phyloP scores from a whole-genome alignment of 148 eudicot species.

The Camellia sinensis region DNA sequence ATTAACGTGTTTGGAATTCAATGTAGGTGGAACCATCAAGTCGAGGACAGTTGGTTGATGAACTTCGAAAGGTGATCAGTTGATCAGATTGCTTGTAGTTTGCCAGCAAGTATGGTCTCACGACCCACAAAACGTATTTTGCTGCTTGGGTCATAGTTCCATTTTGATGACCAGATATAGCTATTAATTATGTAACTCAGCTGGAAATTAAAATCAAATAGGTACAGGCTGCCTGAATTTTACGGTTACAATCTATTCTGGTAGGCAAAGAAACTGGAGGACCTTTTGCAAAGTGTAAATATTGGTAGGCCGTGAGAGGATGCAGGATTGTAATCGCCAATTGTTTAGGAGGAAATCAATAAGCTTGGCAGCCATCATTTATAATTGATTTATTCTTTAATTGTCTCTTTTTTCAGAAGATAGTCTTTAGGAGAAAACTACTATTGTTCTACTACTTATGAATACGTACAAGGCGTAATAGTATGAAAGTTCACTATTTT shows the following conservation, averaged over 20 bases:
- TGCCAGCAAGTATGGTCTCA: not conserved
- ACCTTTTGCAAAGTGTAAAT: slow-evolving; percentile 19
- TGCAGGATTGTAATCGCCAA: not conserved
- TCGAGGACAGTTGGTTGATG: slow-evolving; percentile 50
- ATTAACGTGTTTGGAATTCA: not conserved
- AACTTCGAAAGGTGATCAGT: slow-evolving; percentile 57
- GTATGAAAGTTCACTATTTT: no score
- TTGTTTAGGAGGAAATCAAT: not conserved
- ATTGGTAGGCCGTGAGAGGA: not conserved
- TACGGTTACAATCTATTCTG: not conserved
- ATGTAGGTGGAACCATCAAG: slow-evolving; percentile 65
- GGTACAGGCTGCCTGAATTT: no score
- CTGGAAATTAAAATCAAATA: no score
- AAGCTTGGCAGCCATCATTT: not conserved
- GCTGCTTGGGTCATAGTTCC: not conserved
- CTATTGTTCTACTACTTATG: not conserved
- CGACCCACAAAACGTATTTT: not conserved
- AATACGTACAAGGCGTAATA: not conserved
- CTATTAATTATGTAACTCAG: no score
- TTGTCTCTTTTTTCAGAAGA: not conserved
- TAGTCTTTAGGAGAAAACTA: not conserved
- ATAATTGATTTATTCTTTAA: slow-evolving; percentile 3
- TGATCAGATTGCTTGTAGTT: slow-evolving; percentile 17
- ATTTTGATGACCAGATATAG: no score
- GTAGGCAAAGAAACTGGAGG: not conserved